phyloP scores from a whole-genome alignment of 2,329 filamentous ascomycete genomes.

The Colletotrichum sp. region DNA sequence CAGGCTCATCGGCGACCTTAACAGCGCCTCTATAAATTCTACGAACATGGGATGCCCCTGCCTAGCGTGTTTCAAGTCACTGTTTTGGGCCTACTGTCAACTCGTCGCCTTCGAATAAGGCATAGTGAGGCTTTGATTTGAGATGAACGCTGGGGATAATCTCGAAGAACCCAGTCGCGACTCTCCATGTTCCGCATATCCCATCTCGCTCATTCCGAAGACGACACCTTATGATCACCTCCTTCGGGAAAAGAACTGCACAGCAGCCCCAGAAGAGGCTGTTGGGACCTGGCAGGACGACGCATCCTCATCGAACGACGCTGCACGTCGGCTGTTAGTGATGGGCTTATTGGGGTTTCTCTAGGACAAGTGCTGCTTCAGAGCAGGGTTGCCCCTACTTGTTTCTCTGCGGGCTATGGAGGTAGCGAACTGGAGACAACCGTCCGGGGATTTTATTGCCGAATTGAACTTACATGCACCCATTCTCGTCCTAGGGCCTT shows the following conservation, averaged over 20 bases:
- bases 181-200: slow-evolving; percentile 21
- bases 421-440: not conserved
- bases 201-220: slow-evolving; percentile 22
- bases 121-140: slow-evolving; percentile 22
- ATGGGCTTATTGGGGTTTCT: slow-evolving; percentile 4
- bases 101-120: not conserved
- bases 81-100: slow-evolving; percentile 13
- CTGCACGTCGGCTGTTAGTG: not conserved
- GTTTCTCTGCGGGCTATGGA: not conserved
- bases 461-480: not conserved
- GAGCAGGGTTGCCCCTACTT: slow-evolving; percentile 5
- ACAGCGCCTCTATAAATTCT: slow-evolving; percentile 11
- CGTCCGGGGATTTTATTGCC: slow-evolving; percentile 16
- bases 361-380: not conserved
- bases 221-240: slow-evolving; percentile 17
- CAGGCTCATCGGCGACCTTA: slow-evolving; percentile 21
- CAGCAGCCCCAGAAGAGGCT: not conserved
- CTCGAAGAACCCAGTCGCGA: slow-evolving; percentile 19
- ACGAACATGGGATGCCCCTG: slow-evolving; percentile 7
- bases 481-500: not conserved
- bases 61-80: slow-evolving; percentile 24
- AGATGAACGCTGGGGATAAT: slow-evolving; percentile 24
- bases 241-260: slow-evolving; percentile 17
- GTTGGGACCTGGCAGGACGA: not conserved
- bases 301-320: slow-evolving; percentile 14